Evolutionary conservation across 129 eudicot species (phyloP), one percentile per base, ranked within the genome.

Genomic region (Lactuca saligna): DNA sequence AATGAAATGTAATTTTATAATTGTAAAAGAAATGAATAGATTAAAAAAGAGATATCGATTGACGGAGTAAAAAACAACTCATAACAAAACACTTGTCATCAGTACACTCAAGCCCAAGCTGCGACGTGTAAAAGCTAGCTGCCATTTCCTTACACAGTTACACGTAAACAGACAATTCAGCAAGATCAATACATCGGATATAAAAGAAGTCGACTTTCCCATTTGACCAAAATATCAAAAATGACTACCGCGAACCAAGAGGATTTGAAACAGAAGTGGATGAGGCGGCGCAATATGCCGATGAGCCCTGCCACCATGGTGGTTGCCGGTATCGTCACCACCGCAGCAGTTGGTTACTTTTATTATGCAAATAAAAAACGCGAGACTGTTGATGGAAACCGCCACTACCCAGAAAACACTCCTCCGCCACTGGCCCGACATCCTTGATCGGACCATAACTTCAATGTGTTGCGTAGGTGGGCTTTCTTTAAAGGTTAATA

Each of bases 271-370:
- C 74, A 12, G 9, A 75, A 67, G 63, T 75, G 80, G 80, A 38
- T 60, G 74, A 74, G 74, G 42, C 74, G 80, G 62, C 74, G 80
- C 41, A 75, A 50, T 2, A 15, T 17, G 15, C 64, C 63, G 54
- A 53, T 68, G 74, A 75, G 74, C 80, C 80, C 80, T 32, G 69
- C 74, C 3, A 75, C 80, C 29, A 75, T 75, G 80, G 80, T 75
- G 2, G 74, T 75, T 67, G 69, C 49, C 3, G 74, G 80, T 6
- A 75, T 75, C 57, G 69, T 39, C 20, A 67, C 74, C 34, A 74
- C 63, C 0, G 69, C n/a, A 6, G 73, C 69, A 3, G 42, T 67
- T n/a, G 74, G 80, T 37, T 75, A 75, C 80, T 59, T 48, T 4
- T 75, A 3, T 68, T 75, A 75, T 38, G 63, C 57, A 6, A 67